phyloP scores from a whole-genome alignment of 2,329 filamentous ascomycete species.

The Epicoccum nigrum region DNA sequence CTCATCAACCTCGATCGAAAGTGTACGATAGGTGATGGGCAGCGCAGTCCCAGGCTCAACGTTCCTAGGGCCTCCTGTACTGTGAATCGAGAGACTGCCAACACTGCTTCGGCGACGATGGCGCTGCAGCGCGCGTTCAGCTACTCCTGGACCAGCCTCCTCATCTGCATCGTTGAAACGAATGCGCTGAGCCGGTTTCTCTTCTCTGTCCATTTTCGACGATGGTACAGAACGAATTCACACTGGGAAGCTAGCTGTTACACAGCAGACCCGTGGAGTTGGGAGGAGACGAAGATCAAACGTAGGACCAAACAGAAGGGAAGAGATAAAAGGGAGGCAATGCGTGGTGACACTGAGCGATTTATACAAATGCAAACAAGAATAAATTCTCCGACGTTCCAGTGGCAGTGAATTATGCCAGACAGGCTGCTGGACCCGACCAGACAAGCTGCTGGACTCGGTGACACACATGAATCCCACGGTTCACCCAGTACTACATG shows the following conservation, averaged over 20 bases:
- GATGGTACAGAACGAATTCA: background rate
- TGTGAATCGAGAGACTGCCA: constrained; percentile 45
- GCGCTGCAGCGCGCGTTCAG: constrained; percentile 27
- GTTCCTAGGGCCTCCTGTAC: constrained; percentile 37
- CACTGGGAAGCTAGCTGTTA: constrained; percentile 12
- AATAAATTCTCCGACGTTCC: constrained; percentile 8
- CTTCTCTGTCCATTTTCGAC: constrained; percentile 36
- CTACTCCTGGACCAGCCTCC: constrained; percentile 38
- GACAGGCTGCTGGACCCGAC: constrained; percentile 2
- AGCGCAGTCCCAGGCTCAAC: constrained; percentile 53
- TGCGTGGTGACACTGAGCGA: constrained; percentile 9
- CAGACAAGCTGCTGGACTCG: constrained; percentile 2
- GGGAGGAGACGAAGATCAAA: constrained; percentile 5
- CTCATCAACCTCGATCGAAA: constrained; percentile 53
- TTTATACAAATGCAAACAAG: constrained; percentile 15
- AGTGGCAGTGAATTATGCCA: constrained; percentile 1
- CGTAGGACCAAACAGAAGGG: constrained; percentile 7
- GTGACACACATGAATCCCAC: constrained; percentile 6
- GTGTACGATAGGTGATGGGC: constrained; percentile 53
- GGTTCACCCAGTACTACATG: background rate
- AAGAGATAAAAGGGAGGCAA: constrained; percentile 10
- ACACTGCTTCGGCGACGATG: constrained; percentile 43
- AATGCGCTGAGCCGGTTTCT: constrained; percentile 26
- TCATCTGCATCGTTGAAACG: constrained; percentile 39
- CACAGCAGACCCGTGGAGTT: constrained; percentile 17